Evolutionary conservation across 2,329 filamentous ascomycete species (phyloP), one percentile per base, ranked within the genome.

Genomic region (Microcyclospora pomicola): DNA sequence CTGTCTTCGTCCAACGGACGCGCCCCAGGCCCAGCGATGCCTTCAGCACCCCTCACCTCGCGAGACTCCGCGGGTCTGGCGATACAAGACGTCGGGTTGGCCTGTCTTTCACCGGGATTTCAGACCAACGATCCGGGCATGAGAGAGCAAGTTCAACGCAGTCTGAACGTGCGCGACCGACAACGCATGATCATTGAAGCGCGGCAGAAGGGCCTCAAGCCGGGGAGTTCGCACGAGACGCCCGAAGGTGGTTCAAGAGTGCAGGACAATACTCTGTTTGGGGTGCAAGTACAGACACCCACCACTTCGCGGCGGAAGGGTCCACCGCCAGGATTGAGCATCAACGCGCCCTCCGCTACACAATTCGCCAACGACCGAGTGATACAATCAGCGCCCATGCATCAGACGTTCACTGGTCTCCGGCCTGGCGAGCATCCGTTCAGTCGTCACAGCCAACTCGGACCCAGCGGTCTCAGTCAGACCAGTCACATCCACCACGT

Each of bases 101-200:
- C 88, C 31, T 98, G 91, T 54, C 69, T 98, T 39, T 96, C 91
- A 2, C 91, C 91, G 0, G 91, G 91, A 38, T 96, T 98, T 54
- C 79, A 92, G 48, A 96, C 91, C 12, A 83, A 96, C 52, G 86
- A 98, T 60, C 88, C 91, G n/a, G 74, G 82, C 14, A 92, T 95
- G 85, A 80, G 91, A 56, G 85, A 94, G 61, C 87, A 96, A 61
- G 67, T 98, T 37, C 86, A 96, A 62, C 77, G 88, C 49, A 96
- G 91, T 61, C 76, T 95, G 61, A 86, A 82, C 33, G 87, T 98
- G 24, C 73, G 87, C 46, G 88, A 98, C 49, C 85, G 94, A 58
- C 91, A 98, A 61, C 74, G 88, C 49, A 82, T 85, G 48, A 88
- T 98, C 49, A 98, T 98, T 50, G 91, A 96, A 62, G 79, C 84